Conservation (phyloP, 1,139 yeast genomes). For the Zygosaccharomyces sapae region DNA sequence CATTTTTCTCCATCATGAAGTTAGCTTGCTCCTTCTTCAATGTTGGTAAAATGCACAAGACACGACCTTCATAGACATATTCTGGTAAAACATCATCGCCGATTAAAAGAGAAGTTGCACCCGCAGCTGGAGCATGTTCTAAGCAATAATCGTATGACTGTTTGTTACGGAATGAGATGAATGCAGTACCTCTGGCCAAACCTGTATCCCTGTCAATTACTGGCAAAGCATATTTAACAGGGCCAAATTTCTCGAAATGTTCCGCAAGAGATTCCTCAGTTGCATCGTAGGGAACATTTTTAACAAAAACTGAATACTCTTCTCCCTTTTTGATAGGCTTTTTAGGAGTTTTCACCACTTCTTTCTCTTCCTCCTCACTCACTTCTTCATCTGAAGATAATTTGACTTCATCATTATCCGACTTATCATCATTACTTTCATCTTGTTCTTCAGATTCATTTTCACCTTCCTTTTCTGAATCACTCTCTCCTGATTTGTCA, state of each 20-base stretch:
- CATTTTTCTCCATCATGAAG: constrained; percentile 66
- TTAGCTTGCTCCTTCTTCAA: constrained; percentile 84
- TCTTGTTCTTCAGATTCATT: constrained; percentile 32
- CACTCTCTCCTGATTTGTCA: constrained; percentile 11
- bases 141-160: constrained; percentile 67
- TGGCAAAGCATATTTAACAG: constrained; percentile 87
- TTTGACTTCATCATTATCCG: constrained; percentile 32
- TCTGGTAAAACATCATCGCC: constrained; percentile 89
- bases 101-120: constrained; percentile 71
- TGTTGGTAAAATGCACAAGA: constrained; percentile 75
- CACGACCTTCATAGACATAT: constrained; percentile 90
- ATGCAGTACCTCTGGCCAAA: constrained; percentile 89
- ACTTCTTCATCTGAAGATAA: constrained; percentile 28
- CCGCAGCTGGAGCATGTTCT: constrained; percentile 71
- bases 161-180: constrained; percentile 72
- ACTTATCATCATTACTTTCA: constrained; percentile 30
- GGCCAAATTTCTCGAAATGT: constrained; percentile 80
- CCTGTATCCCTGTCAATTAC: constrained; percentile 85
- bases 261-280: constrained; percentile 70
- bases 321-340: constrained; percentile 59
- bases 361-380: constrained; percentile 35
- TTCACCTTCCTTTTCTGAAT: constrained; percentile 37
- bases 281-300: constrained; percentile 94
- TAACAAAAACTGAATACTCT: constrained; percentile 67
- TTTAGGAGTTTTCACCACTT: constrained; percentile 24